Conservation (phyloP, 2,329 filamentous ascomycete genomes). For the Stagonosporopsis rhizophila region DNA sequence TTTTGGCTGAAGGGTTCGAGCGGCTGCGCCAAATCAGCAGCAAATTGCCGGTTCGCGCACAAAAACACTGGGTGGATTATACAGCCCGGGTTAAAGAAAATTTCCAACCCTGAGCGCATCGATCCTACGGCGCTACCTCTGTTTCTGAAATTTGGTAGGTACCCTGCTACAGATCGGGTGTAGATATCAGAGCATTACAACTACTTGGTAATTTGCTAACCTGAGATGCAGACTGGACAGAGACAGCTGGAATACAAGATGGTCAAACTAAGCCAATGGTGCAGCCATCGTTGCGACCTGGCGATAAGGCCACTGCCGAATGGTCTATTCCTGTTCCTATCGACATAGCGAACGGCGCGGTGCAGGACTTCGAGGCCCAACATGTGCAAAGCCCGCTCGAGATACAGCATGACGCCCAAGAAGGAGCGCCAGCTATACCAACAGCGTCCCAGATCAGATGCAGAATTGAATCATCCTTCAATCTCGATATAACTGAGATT, state of each 20-base stretch:
- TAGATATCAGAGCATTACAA: too few species aligned
- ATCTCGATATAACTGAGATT: slow-evolving; percentile 33
- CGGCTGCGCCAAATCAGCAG: slow-evolving; percentile 8
- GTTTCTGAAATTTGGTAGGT: slow-evolving; percentile 2
- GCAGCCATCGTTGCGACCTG: neutral
- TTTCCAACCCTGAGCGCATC: neutral
- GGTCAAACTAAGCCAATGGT: neutral
- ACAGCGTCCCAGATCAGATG: slow-evolving; percentile 23
- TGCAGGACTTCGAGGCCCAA: neutral
- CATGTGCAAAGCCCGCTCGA: neutral
- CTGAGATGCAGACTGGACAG: neutral
- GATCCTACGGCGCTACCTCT: neutral
- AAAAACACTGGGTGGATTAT: slow-evolving; percentile 8
- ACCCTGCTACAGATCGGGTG: too few species aligned
- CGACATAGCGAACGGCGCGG: neutral
- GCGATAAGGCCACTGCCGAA: neutral
- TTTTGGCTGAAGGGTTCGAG: slow-evolving; percentile 17
- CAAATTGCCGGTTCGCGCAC: slow-evolving; percentile 18
- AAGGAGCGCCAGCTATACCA: neutral
- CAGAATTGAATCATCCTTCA: slow-evolving; percentile 25
- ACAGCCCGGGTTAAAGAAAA: too few species aligned
- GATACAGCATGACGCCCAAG: neutral
- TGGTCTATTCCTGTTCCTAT: neutral
- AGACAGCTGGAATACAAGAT: neutral
- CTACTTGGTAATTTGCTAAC: neutral